phyloP scores from a whole-genome alignment of 495 filamentous ascomycete genomes.

The Aspergillus campestris region DNA sequence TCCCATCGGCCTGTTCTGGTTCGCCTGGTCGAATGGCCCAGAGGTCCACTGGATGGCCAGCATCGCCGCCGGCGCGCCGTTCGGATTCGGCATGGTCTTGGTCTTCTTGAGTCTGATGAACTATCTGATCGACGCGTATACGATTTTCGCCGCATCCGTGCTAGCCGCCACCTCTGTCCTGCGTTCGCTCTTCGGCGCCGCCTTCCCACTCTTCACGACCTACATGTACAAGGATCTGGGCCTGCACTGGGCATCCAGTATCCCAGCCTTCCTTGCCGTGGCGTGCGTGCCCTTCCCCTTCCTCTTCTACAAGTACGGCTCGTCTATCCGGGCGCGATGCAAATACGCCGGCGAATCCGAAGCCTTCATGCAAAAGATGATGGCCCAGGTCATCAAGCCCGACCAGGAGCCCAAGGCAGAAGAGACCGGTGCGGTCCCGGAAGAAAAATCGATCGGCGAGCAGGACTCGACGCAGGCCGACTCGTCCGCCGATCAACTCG shows the following conservation, averaged over 20 bases:
- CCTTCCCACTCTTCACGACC: slow-evolving; percentile 63
- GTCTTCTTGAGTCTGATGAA: slow-evolving; percentile 56
- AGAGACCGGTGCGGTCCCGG: neutral
- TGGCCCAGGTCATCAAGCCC: slow-evolving; percentile 26
- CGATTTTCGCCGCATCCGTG: slow-evolving; percentile 60
- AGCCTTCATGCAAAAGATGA: slow-evolving; percentile 19
- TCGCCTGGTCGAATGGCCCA: slow-evolving; percentile 51
- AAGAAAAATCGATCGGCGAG: neutral
- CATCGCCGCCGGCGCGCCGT: slow-evolving; percentile 48
- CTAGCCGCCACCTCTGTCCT: slow-evolving; percentile 59
- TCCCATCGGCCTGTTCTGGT: slow-evolving; percentile 40
- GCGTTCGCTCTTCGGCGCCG: slow-evolving; percentile 52
- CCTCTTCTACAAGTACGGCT: slow-evolving; percentile 59
- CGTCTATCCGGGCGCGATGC: slow-evolving; percentile 48
- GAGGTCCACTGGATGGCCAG: slow-evolving; percentile 51
- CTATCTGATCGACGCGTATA: slow-evolving; percentile 61
- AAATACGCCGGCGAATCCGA: slow-evolving; percentile 57
- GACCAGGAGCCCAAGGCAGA: neutral
- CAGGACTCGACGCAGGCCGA: neutral
- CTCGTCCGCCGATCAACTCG: neutral
- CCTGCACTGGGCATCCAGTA: slow-evolving; percentile 58
- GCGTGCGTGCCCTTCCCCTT: slow-evolving; percentile 60
- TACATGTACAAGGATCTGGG: slow-evolving; percentile 58
- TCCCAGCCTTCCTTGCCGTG: slow-evolving; percentile 61
- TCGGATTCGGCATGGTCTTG: slow-evolving; percentile 55